phyloP scores from a whole-genome alignment of 371 early-diverging fungal genomes.

The Nematocida homosporus region DNA sequence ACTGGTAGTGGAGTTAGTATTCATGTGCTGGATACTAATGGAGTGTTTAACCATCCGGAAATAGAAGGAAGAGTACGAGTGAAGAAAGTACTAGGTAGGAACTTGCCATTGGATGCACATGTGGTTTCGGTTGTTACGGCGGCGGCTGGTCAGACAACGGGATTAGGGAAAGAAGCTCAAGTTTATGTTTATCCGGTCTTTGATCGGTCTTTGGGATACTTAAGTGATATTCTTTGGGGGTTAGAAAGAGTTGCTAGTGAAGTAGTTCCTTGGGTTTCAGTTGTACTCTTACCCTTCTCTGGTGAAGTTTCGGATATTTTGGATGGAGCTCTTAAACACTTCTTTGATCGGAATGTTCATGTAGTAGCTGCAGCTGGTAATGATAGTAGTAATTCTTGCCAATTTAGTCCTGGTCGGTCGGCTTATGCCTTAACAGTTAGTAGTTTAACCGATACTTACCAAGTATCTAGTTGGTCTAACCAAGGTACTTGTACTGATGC shows the following conservation, averaged over 20 bases:
- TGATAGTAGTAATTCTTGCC: conserved; percentile 56
- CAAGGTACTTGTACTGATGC: conserved; percentile 11
- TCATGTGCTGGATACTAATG: conserved; percentile 58
- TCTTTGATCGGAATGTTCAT: conserved; percentile 52
- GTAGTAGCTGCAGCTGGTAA: conserved; percentile 65
- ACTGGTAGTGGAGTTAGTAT: conserved; percentile 62
- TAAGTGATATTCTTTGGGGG: conserved; percentile 57
- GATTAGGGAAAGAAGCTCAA: conserved; percentile 59
- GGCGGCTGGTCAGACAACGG: conserved; percentile 41
- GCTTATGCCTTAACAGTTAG: conserved; percentile 61
- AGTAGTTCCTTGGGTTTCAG: background rate
- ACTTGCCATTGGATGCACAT: too few relatives aligned
- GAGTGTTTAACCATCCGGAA: conserved; percentile 19
- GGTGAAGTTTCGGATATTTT: conserved; percentile 59
- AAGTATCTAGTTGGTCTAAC: conserved; percentile 32
- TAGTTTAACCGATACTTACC: conserved; percentile 9
- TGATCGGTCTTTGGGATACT: conserved; percentile 46
- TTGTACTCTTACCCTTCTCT: conserved; percentile 62
- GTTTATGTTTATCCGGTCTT: conserved; percentile 58
- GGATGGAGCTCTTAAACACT: conserved; percentile 34
- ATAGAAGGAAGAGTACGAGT: conserved; percentile 40
- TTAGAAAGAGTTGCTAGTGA: conserved; percentile 54
- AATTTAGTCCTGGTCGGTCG: conserved; percentile 63
- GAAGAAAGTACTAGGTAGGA: background rate
- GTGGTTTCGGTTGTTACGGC: conserved; percentile 53